Conservation (phyloP, 768 basidiomycete genomes). For the Agaricus subrufescens region DNA sequence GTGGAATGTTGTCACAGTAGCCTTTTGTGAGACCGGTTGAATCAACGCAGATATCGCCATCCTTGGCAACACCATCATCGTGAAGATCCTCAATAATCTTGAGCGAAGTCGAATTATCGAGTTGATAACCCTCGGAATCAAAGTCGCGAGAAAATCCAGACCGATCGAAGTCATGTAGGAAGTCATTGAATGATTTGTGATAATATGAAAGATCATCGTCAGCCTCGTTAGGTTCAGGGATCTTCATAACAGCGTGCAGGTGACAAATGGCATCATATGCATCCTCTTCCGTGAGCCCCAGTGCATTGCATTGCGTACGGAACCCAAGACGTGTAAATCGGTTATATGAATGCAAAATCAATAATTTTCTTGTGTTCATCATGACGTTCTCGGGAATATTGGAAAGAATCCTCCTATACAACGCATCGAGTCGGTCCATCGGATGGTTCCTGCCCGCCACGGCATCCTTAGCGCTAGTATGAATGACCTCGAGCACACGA, state of each 20-base stretch:
- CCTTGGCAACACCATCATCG: not conserved
- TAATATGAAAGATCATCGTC: not conserved
- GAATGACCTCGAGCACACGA: too few species aligned
- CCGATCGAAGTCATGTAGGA: not conserved
- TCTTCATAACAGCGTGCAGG: not conserved
- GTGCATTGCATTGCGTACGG: too few species aligned
- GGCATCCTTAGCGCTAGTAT: too few species aligned
- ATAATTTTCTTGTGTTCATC: too few species aligned
- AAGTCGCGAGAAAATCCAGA: not conserved
- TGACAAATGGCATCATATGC: not conserved
- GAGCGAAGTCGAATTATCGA: not conserved
- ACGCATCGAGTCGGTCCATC: too few species aligned
- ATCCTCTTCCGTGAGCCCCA: too few species aligned
- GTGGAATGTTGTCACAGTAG: not conserved
- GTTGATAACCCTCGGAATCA: not conserved
- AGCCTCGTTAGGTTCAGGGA: not conserved
- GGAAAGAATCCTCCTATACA: too few species aligned
- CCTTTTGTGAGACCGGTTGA: not conserved
- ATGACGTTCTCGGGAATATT: too few species aligned
- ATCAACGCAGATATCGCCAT: not conserved
- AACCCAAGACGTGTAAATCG: too few species aligned
- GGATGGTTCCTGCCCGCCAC: too few species aligned
- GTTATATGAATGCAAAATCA: too few species aligned
- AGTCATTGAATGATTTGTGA: not conserved
- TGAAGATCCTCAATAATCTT: not conserved